phyloP scores from a whole-genome alignment of 1,284 basidiomycete species.

The Ceratobasidium sp. region DNA sequence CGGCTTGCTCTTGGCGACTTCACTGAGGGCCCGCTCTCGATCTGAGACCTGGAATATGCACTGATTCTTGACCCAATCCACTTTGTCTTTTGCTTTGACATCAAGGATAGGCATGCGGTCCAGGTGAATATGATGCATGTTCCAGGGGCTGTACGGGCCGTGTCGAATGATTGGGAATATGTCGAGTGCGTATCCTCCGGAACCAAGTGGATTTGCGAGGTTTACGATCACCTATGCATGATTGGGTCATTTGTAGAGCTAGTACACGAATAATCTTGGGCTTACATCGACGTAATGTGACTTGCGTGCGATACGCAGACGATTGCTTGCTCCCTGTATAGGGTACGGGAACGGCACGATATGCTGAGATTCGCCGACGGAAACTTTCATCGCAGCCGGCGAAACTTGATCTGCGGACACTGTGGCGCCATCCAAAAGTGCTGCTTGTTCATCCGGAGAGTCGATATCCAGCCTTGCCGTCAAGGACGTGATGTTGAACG shows the following conservation, averaged over 20 bases:
- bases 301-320: constrained; percentile 64
- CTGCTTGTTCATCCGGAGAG: constrained; percentile 54
- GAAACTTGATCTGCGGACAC: constrained; percentile 55
- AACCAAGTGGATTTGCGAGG: constrained; percentile 52
- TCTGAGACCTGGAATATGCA: constrained; percentile 54
- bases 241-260: neutral
- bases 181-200: constrained; percentile 53
- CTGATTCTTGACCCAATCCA: constrained; percentile 53
- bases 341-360: constrained; percentile 58
- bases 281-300: constrained; percentile 67
- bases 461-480: constrained; percentile 54
- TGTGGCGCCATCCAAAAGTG: constrained; percentile 52
- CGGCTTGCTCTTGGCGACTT: constrained; percentile 49
- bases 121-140: constrained; percentile 55
- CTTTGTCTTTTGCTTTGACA: constrained; percentile 41
- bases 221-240: constrained; percentile 54
- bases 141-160: constrained; percentile 52
- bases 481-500: constrained; percentile 55
- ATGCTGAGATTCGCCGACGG: constrained; percentile 53
- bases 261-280: neutral
- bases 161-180: constrained; percentile 54
- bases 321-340: constrained; percentile 57
- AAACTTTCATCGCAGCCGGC: constrained; percentile 56
- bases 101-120: constrained; percentile 51
- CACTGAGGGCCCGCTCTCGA: constrained; percentile 53